Conservation (phyloP, 1,139 yeast genomes). For the Kodamaea alishanica region DNA sequence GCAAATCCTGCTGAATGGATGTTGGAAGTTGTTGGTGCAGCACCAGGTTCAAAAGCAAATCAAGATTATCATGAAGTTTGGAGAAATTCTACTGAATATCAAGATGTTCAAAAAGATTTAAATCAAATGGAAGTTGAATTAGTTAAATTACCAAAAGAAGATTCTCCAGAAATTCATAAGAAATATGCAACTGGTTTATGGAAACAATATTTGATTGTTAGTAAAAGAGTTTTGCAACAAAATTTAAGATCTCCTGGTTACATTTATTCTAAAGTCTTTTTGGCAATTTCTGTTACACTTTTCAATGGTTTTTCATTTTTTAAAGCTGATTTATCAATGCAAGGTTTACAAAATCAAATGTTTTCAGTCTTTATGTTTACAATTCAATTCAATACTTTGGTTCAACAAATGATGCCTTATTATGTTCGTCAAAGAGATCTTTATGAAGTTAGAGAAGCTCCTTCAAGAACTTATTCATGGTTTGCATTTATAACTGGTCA, state of each 20-base stretch:
- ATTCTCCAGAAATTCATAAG: slow-evolving; percentile 28
- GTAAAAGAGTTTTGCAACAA: slow-evolving; percentile 55
- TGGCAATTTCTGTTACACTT: slow-evolving; percentile 48
- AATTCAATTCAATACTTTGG: slow-evolving; percentile 47
- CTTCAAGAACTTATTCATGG: slow-evolving; percentile 56
- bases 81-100: slow-evolving; percentile 55
- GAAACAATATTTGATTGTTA: slow-evolving; percentile 51
- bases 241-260: slow-evolving; percentile 76
- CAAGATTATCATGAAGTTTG: slow-evolving; percentile 66
- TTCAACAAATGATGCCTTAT: slow-evolving; percentile 72
- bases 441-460: slow-evolving; percentile 69
- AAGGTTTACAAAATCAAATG: slow-evolving; percentile 59
- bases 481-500: slow-evolving; percentile 39
- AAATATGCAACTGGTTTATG: slow-evolving; percentile 45
- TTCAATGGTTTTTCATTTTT: slow-evolving; percentile 76
- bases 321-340: slow-evolving; percentile 58
- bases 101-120: slow-evolving; percentile 40
- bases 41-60: slow-evolving; percentile 67
- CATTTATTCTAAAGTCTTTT: slow-evolving; percentile 61
- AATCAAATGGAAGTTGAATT: slow-evolving; percentile 44
- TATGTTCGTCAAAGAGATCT: slow-evolving; percentile 70
- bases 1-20: slow-evolving; percentile 86
- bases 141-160: slow-evolving; percentile 33
- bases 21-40: slow-evolving; percentile 77
- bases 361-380: slow-evolving; percentile 55